Conservation (phyloP, 1,284 basidiomycete species). For the Tranzscheliella williamsii region DNA sequence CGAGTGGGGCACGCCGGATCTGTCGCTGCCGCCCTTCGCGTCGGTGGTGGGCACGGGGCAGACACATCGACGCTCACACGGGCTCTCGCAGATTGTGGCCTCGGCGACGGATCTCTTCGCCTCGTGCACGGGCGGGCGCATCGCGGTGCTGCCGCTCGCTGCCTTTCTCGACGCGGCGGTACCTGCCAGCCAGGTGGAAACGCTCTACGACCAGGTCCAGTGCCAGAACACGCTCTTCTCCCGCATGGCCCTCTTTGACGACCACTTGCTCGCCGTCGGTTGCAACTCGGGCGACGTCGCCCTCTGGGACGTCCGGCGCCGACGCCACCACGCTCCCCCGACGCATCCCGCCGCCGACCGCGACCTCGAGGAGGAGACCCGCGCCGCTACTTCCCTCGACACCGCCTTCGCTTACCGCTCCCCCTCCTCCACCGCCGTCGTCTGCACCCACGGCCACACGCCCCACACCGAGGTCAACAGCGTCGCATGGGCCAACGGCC, state of each 20-base stretch:
- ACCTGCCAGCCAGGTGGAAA: constrained; percentile 4
- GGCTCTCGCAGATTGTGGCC: constrained; percentile 48
- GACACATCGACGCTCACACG: constrained; percentile 47
- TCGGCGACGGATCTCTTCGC: constrained; percentile 36
- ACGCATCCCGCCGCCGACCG: not conserved
- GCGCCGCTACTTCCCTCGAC: constrained; percentile 5
- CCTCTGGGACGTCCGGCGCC: constrained; percentile 47
- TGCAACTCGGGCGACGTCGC: constrained; percentile 54
- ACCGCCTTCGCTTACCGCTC: constrained; percentile 13
- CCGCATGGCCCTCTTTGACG: constrained; percentile 50
- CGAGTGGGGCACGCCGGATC: constrained; percentile 22
- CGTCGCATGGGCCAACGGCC: constrained; percentile 49
- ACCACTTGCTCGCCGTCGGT: constrained; percentile 51
- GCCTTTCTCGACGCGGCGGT: constrained; percentile 15
- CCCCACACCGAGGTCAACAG: constrained; percentile 54
- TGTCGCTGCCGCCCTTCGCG: constrained; percentile 17
- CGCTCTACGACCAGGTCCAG: constrained; percentile 46
- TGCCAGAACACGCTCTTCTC: constrained; percentile 56
- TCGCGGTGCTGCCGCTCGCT: constrained; percentile 31
- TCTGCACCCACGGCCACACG: constrained; percentile 13
- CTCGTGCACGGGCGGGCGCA: constrained; percentile 55
- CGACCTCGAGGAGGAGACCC: constrained; percentile 20
- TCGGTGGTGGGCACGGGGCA: constrained; percentile 5
- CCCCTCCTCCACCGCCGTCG: constrained; percentile 6
- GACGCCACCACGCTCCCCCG: not conserved